These are phyloP conservation scores for Amanita fuliginea DNA, from an alignment of 768 basidiomycete species.

Conservation along the genomic window DNA sequence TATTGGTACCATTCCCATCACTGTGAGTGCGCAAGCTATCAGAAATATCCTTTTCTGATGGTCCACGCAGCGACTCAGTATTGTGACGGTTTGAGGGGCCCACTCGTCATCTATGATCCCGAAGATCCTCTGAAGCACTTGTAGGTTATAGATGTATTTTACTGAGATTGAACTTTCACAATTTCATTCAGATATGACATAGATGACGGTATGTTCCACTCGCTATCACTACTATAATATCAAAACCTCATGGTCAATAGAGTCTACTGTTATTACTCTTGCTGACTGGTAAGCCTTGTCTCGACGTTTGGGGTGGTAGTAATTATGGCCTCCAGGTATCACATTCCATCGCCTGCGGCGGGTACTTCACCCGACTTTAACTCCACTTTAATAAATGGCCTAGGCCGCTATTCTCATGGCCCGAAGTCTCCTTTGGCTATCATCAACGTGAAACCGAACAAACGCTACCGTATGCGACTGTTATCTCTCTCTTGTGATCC, in stretches of 20 bases:
- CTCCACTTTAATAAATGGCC: slow-evolving; percentile 42
- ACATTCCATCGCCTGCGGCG: slow-evolving; percentile 15
- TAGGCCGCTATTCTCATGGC: slow-evolving; percentile 33
- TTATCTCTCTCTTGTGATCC: slow-evolving; percentile 42
- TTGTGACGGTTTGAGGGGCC: slow-evolving; percentile 16
- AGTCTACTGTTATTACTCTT: slow-evolving; percentile 34
- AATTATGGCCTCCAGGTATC: slow-evolving; percentile 21
- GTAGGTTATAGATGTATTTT: background rate
- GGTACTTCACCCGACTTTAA: slow-evolving; percentile 15
- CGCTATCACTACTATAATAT: background rate
- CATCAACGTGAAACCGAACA: slow-evolving; percentile 27
- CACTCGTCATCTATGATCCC: slow-evolving; percentile 14
- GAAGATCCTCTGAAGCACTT: slow-evolving; percentile 10
- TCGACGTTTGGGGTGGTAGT: too few relatives aligned
- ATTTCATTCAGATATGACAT: slow-evolving; percentile 15
- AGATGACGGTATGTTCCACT: slow-evolving; percentile 7
- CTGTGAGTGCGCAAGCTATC: slow-evolving; percentile 13
- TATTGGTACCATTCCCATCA: slow-evolving; percentile 23
- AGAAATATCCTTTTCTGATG: background rate
- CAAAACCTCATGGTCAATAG: slow-evolving; percentile 2
- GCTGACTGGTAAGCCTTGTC: slow-evolving; percentile 31
- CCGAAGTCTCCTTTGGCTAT: slow-evolving; percentile 29
- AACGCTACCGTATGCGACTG: slow-evolving; percentile 45
- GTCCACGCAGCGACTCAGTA: slow-evolving; percentile 11
- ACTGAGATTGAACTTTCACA: background rate